A percentile compares a stretch with the other conserved stretches of the same genome.
Conservation (phyloP, 2,329 filamentous ascomycete genomes). For the Botrytis tulipae region DNA sequence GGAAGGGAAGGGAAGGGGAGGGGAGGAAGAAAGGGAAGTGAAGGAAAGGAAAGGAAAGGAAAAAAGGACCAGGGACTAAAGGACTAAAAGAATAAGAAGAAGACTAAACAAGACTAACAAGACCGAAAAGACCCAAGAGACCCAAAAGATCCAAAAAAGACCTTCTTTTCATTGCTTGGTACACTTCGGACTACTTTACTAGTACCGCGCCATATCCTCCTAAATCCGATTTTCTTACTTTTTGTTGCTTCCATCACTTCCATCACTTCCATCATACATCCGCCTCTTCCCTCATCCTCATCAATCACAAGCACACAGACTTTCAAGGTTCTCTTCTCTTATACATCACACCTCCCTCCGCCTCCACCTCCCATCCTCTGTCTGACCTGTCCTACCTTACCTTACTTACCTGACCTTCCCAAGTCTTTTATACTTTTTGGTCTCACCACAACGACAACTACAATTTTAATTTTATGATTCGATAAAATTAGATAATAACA, state of each 20-base stretch:
- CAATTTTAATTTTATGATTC: conserved; percentile 13
- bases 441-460: neutral
- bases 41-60: too few species aligned
- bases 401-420: neutral
- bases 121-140: neutral
- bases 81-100: neutral
- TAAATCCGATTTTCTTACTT: neutral
- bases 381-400: neutral
- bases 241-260: neutral
- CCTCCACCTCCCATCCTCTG: neutral
- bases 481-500: conserved; percentile 6
- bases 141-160: neutral
- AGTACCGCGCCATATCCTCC: neutral
- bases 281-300: conserved; percentile 8
- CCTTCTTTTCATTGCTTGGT: neutral
- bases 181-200: neutral
- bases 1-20: neutral
- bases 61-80: neutral
- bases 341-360: neutral
- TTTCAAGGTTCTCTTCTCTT: too few species aligned
- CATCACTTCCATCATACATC: neutral
- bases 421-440: neutral
- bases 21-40: too few species aligned
- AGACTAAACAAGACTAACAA: neutral
- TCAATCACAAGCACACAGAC: too few species aligned